Evolutionary conservation across 345 rosid species (phyloP).

Genomic region (Mercurialis annua): DNA sequence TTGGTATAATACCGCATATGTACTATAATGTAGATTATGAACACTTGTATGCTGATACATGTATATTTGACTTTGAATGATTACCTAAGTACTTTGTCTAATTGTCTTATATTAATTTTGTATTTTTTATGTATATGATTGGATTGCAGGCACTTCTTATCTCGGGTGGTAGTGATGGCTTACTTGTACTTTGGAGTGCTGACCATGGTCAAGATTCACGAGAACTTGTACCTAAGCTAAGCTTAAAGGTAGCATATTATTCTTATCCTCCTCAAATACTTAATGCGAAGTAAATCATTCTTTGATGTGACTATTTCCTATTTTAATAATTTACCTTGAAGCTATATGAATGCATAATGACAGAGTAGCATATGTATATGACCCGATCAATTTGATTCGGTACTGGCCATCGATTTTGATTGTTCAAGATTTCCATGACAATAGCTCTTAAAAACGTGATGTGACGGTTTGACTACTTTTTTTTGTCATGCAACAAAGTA

Average conservation of each 20-base stretch:
- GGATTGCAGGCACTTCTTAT: conserved; percentile 85
- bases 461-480: background rate
- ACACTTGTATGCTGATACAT: background rate
- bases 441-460: background rate
- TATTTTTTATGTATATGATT: conserved; percentile 6
- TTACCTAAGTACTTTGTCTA: conserved; percentile 6
- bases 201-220: conserved; percentile 92
- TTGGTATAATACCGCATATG: background rate
- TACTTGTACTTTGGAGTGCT: conserved; percentile 93
- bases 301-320: background rate
- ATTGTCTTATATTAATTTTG: background rate
- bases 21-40: background rate
- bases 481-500: background rate
- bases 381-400: too few species aligned
- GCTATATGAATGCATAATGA: background rate
- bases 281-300: conserved; percentile 2
- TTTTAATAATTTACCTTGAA: conserved; percentile 4
- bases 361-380: background rate
- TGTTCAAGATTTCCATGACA: background rate
- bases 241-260: conserved; percentile 60
- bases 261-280: background rate
- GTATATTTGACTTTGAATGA: background rate
- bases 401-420: too few species aligned
- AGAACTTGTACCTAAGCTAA: conserved; percentile 97
- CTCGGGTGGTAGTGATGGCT: conserved; percentile 96